Percentiles rank a stretch among this genome's conserved stretches.
Evolutionary conservation across 2,329 filamentous ascomycete genomes (phyloP).

Genomic region (Exophiala sideris): DNA sequence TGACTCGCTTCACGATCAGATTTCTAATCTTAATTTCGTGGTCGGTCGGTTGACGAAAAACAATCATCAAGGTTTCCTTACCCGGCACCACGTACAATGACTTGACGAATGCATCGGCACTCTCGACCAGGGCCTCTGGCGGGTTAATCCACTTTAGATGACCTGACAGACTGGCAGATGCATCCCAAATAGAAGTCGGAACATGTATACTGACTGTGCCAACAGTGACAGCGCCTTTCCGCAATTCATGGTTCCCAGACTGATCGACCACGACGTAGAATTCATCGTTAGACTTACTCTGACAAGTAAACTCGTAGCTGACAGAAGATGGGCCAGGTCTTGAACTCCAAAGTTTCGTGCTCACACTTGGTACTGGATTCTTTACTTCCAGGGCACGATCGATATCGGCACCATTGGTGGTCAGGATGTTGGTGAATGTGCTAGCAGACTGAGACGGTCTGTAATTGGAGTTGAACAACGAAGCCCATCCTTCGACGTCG

Average conservation of each 20-base stretch:
- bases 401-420: conserved; percentile 40
- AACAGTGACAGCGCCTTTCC: conserved; percentile 29
- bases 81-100: conserved; percentile 35
- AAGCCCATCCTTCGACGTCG: conserved; percentile 31
- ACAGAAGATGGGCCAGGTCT: conserved; percentile 20
- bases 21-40: conserved; percentile 23
- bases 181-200: conserved; percentile 41
- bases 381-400: conserved; percentile 38
- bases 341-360: conserved; percentile 11
- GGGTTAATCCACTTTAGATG: conserved; percentile 27
- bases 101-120: conserved; percentile 33
- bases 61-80: conserved; percentile 30
- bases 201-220: conserved; percentile 40
- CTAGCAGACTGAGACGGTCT: conserved; percentile 22
- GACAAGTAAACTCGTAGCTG: conserved; percentile 41
- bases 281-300: conserved; percentile 29
- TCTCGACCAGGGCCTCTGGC: conserved; percentile 29
- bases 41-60: conserved; percentile 27
- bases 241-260: conserved; percentile 31
- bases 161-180: conserved; percentile 33
- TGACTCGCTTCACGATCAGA: conserved; percentile 14
- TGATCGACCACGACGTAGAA: conserved; percentile 37
- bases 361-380: conserved; percentile 18
- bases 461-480: conserved; percentile 31
- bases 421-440: conserved; percentile 38